A percentile compares a stretch with the other conserved stretches of the same genome.
Evolutionary conservation across 129 eudicot species (phyloP).

Genomic region (Glebionis coronaria): DNA sequence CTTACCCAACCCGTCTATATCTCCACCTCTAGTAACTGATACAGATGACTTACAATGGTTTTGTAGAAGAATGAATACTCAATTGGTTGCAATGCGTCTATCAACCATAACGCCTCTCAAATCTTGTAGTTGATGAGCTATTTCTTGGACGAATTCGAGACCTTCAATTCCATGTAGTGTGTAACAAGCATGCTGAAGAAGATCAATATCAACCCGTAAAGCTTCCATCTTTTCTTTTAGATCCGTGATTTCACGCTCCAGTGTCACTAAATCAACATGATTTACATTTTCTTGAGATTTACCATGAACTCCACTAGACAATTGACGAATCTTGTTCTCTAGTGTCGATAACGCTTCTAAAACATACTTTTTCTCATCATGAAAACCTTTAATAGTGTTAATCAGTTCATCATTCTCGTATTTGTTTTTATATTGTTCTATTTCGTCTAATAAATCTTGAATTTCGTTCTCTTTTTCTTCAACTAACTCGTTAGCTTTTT

Average conservation of each 20-base stretch:
- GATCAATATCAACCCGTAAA: slow-evolving; percentile 49
- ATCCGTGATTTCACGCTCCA: slow-evolving; percentile 47
- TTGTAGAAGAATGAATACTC: slow-evolving; percentile 21
- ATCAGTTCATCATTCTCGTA: slow-evolving; percentile 31
- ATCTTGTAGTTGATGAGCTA: slow-evolving; percentile 61
- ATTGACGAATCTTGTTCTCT: slow-evolving; percentile 45
- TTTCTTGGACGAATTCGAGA: slow-evolving; percentile 45
- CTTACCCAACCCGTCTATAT: not conserved
- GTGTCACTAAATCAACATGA: slow-evolving; percentile 17
- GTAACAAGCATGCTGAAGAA: slow-evolving; percentile 53
- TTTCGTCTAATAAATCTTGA: slow-evolving; percentile 67
- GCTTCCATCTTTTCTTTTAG: slow-evolving; percentile 52
- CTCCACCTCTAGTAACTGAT: not conserved
- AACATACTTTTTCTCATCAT: slow-evolving; percentile 49
- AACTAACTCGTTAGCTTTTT: slow-evolving; percentile 69
- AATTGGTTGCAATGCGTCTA: slow-evolving; percentile 31
- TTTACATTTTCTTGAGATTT: slow-evolving; percentile 22
- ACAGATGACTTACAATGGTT: slow-evolving; percentile 17
- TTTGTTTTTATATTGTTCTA: slow-evolving; percentile 47
- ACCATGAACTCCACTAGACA: slow-evolving; percentile 29
- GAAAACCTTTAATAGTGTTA: slow-evolving; percentile 25
- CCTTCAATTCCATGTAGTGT: slow-evolving; percentile 54
- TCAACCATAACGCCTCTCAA: slow-evolving; percentile 42
- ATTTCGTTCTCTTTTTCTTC: slow-evolving; percentile 76
- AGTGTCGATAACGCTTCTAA: slow-evolving; percentile 42